Evolutionary conservation across 2,329 filamentous ascomycete genomes (phyloP).

Genomic region (Boeremia exigua): DNA sequence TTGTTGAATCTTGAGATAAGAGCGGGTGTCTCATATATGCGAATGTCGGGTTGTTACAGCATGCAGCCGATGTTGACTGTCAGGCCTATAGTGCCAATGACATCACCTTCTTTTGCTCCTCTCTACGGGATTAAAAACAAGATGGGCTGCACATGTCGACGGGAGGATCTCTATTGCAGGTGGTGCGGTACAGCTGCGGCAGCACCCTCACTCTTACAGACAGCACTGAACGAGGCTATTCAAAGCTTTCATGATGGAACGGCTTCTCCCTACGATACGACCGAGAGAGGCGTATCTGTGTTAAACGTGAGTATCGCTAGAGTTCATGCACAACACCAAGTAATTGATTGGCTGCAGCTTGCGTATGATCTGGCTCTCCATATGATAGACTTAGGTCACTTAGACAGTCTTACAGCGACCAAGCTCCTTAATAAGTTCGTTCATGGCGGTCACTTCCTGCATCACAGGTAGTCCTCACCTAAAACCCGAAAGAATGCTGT

Average conservation of each 20-base stretch:
- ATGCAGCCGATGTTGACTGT: neutral
- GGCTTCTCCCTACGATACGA: neutral
- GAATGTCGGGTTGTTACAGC: neutral
- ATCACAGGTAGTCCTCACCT: neutral
- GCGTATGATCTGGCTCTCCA: neutral
- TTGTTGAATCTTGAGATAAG: neutral
- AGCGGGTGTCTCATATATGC: neutral
- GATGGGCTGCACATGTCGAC: neutral
- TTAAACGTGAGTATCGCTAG: neutral
- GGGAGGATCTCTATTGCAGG: neutral
- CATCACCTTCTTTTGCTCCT: neutral
- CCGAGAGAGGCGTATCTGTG: neutral
- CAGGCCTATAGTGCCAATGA: neutral
- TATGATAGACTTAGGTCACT: neutral
- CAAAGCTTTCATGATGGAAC: neutral
- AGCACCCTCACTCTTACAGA: neutral
- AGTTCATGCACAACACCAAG: neutral
- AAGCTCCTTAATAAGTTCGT: neutral
- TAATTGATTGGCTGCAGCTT: neutral
- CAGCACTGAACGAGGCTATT: neutral
- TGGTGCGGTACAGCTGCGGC: no score
- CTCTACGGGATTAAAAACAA: neutral
- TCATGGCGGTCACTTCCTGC: neutral
- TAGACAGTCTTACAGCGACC: neutral
- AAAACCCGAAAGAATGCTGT: neutral